Evolutionary conservation across 83 land plant species (phyloP).

Genomic region (Thuja plicata): DNA sequence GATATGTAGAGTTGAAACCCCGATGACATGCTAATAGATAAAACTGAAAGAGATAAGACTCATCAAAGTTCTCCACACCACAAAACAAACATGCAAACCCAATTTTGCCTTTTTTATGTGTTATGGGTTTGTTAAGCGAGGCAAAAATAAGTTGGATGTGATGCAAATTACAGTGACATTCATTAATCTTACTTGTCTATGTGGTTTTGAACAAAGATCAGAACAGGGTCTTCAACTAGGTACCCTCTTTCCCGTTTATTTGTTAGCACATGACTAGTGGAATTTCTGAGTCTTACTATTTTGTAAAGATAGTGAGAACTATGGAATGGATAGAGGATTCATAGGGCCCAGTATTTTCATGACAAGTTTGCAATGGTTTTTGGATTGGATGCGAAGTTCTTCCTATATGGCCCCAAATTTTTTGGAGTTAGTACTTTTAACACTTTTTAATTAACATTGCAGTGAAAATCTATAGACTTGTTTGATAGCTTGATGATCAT

Average conservation of each 20-base stretch:
- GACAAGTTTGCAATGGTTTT: neutral
- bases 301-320: neutral
- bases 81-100: neutral
- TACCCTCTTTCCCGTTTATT: neutral
- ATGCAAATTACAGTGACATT: neutral
- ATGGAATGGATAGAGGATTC: neutral
- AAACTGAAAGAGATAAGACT: neutral
- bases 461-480: neutral
- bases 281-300: neutral
- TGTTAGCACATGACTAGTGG: neutral
- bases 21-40: neutral
- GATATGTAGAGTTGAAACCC: neutral
- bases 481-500: neutral
- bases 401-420: neutral
- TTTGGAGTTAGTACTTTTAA: neutral
- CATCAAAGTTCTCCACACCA: neutral
- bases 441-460: neutral
- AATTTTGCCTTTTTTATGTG: neutral
- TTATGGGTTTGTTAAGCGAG: neutral
- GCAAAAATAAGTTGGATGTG: neutral
- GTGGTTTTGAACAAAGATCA: neutral
- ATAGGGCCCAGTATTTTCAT: neutral
- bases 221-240: neutral
- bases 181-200: neutral
- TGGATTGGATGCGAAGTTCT: neutral